A percentile compares a stretch with the other conserved stretches of the same genome.
These are phyloP conservation scores for Periglandula ipomoeae DNA, from an alignment of 2,329 filamentous ascomycete species.

Conservation along the genomic window DNA sequence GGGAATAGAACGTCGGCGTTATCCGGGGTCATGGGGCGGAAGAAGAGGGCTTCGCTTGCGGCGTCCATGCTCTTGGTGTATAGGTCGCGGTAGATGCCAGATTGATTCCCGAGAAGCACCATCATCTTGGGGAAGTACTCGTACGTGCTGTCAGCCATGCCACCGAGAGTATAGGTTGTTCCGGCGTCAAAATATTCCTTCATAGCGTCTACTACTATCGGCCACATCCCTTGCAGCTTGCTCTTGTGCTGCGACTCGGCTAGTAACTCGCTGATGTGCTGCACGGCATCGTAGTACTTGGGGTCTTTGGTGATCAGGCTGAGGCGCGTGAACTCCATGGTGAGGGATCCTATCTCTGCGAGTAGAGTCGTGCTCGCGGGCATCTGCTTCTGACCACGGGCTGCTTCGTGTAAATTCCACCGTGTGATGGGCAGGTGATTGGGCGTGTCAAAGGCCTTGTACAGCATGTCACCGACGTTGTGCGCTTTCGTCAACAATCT, in stretches of 20 bases:
- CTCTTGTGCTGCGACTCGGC: conserved; percentile 59
- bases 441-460: conserved; percentile 42
- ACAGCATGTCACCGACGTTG: conserved; percentile 43
- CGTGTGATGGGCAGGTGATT: conserved; percentile 36
- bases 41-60: conserved; percentile 54
- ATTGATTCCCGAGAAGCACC: conserved; percentile 53
- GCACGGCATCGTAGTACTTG: conserved; percentile 67
- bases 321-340: conserved; percentile 63
- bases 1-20: conserved; percentile 56
- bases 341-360: conserved; percentile 56
- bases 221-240: conserved; percentile 65
- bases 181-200: conserved; percentile 33
- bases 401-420: conserved; percentile 18
- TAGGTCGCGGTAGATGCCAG: conserved; percentile 51
- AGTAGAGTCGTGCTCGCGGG: conserved; percentile 30
- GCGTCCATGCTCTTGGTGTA: conserved; percentile 53
- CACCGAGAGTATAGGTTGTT: conserved; percentile 39
- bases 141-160: conserved; percentile 45
- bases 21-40: conserved; percentile 56
- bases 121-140: conserved; percentile 55
- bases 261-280: conserved; percentile 58
- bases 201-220: conserved; percentile 50
- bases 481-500: conserved; percentile 36
- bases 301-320: conserved; percentile 59
- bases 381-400: conserved; percentile 14